A percentile compares a stretch with the other conserved stretches of the same genome.
phyloP scores from a whole-genome alignment of 805 yeast genomes.

The Saccharomyces eubayanus region DNA sequence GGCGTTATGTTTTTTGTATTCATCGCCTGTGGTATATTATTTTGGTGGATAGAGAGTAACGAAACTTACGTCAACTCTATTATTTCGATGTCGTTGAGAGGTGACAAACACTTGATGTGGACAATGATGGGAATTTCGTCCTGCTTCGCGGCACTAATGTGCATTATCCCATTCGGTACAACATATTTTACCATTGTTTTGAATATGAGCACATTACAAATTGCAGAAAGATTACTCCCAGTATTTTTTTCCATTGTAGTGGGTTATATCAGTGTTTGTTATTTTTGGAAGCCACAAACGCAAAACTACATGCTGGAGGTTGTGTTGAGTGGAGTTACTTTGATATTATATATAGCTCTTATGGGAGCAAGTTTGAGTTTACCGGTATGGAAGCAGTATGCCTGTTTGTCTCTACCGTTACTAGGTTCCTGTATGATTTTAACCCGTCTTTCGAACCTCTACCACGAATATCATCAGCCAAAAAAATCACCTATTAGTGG shows the following conservation, averaged over 20 bases:
- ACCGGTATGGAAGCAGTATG: conserved; percentile 36
- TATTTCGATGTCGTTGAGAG: conserved; percentile 49
- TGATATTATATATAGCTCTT: neutral
- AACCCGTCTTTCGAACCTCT: conserved; percentile 59
- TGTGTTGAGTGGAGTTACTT: conserved; percentile 35
- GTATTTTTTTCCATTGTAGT: conserved; percentile 50
- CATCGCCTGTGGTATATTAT: neutral
- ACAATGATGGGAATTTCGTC: conserved; percentile 20
- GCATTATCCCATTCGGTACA: conserved; percentile 50
- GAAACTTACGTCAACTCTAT: conserved; percentile 38
- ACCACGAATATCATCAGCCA: conserved; percentile 58
- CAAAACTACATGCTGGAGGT: conserved; percentile 44
- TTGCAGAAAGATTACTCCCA: conserved; percentile 54
- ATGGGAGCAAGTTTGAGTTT: conserved; percentile 26
- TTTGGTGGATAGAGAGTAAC: neutral
- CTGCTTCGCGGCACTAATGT: conserved; percentile 38
- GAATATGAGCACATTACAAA: conserved; percentile 43
- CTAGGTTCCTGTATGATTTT: conserved; percentile 50
- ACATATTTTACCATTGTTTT: conserved; percentile 51
- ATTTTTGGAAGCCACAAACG: conserved; percentile 57
- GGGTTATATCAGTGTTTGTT: conserved; percentile 57
- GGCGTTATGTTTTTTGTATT: neutral
- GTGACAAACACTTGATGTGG: conserved; percentile 51
- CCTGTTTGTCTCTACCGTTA: conserved; percentile 42
- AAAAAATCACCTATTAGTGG: conserved; percentile 67